Percentiles rank a stretch among this genome's conserved stretches.
Evolutionary conservation across 176 grass and related monocot genomes (phyloP).

Genomic region (Raddia distichophylla): DNA sequence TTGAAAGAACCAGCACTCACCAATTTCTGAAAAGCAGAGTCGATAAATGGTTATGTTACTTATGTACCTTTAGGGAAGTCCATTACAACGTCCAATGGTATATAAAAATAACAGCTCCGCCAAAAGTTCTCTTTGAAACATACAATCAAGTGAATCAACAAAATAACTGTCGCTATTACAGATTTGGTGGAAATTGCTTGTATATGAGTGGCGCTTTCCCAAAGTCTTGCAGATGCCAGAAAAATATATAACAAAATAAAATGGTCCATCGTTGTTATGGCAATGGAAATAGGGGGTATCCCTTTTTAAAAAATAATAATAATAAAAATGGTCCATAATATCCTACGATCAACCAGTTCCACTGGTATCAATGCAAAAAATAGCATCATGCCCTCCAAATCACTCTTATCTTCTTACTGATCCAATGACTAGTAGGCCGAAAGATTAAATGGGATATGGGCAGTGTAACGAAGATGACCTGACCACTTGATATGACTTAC

Average conservation of each 20-base stretch:
- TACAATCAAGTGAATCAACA: slow-evolving; percentile 1
- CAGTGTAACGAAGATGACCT: neutral
- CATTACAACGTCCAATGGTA: neutral
- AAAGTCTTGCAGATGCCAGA: neutral
- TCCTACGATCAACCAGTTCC: neutral
- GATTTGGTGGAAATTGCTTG: neutral
- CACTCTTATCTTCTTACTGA: neutral
- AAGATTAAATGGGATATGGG: neutral
- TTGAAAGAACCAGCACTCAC: slow-evolving; percentile 5
- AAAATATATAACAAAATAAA: slow-evolving; percentile 1
- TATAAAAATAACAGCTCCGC: neutral
- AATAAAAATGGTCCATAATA: neutral
- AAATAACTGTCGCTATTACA: neutral
- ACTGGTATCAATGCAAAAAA: neutral
- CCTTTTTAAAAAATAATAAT: no score
- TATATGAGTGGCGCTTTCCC: neutral
- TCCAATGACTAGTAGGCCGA: neutral
- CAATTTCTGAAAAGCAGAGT: neutral
- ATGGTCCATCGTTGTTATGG: no score
- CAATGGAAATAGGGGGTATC: no score
- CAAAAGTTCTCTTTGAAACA: neutral
- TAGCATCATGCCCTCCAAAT: neutral
- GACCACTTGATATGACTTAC: neutral
- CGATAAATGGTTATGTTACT: neutral
- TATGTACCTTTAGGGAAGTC: neutral